Evolutionary conservation across 2,329 filamentous ascomycete genomes (phyloP), one percentile per base, ranked within the genome.

Genomic region (Stagonosporopsis chrysanthemi): DNA sequence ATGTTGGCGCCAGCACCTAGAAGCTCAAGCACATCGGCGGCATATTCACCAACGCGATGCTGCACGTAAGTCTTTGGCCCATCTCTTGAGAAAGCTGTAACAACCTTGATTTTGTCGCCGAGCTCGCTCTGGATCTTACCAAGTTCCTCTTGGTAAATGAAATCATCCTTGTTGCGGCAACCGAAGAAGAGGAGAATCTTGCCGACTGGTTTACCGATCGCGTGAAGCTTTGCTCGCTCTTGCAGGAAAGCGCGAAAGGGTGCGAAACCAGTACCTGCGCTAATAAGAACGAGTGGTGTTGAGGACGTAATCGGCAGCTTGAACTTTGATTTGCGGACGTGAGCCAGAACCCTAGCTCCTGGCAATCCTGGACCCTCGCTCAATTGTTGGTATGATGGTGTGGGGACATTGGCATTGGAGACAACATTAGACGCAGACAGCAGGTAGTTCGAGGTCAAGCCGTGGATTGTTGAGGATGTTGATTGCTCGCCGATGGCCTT

Each of bases 251-350:
- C 73, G 14, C 71, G 66, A 56, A 75, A 74, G 0, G 73, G 72
- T 8, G 73, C 73, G 31, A 75, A 67, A 9, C 73, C 72, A n/a
- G 71, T 74, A 8, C 73, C 72, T 4, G 73, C 73, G 33, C 60
- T 64, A 41, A 76, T 66, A 61, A 79, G 82, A 47, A 86, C 75
- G 9, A 87, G 68, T 0, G 83, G 84, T 0, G 73, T 78, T 4
- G 72, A 75, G 6, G 75, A 66, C 0, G 74, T 67, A 11, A 75
- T 66, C 0, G 81, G 81, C 2, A 83, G 75, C 46, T 80, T 80
- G 73, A 83, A 83, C 36, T 75, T 77, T 0, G 77, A 79, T 52
- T 73, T 74, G 24, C 77, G 75, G 41, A 80, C 67, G 54, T 79
- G 76, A 0, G 78, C 79, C 57, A 71, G 72, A 41, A 79, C 49